These are phyloP conservation scores for Gymnopilus dilepis DNA, from an alignment of 768 basidiomycete genomes.

Conservation along the genomic window DNA sequence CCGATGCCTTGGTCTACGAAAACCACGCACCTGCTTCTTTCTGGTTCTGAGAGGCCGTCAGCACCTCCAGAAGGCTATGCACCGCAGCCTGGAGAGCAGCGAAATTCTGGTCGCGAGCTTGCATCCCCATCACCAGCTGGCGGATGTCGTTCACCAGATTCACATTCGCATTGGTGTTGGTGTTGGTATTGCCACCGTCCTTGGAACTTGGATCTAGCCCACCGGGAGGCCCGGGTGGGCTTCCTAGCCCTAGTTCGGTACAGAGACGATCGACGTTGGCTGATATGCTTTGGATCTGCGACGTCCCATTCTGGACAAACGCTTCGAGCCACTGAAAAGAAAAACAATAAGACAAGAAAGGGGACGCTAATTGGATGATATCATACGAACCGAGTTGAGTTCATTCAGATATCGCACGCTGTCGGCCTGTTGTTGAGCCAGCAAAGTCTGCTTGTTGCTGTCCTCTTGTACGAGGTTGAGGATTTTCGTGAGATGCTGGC, in stretches of 20 bases:
- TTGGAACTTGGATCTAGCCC: neutral
- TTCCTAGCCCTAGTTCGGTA: conserved; percentile 59
- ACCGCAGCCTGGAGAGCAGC: conserved; percentile 45
- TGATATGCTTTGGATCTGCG: conserved; percentile 69
- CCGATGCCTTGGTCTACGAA: neutral
- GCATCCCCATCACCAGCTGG: conserved; percentile 38
- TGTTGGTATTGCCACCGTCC: conserved; percentile 22
- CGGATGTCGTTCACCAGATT: conserved; percentile 43
- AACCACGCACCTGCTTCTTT: conserved; percentile 25
- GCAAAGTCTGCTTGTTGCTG: conserved; percentile 49
- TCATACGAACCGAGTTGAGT: conserved; percentile 61
- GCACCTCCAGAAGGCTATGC: conserved; percentile 38
- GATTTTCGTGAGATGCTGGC: conserved; percentile 48
- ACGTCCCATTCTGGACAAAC: conserved; percentile 79
- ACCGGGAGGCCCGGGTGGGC: conserved; percentile 15
- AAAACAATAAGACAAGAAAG: conserved; percentile 13
- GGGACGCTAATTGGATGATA: neutral
- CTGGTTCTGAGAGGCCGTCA: conserved; percentile 31
- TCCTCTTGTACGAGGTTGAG: conserved; percentile 53
- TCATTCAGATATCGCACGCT: conserved; percentile 81
- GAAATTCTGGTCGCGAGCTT: conserved; percentile 41
- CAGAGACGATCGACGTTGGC: conserved; percentile 66
- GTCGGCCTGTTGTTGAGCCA: conserved; percentile 72
- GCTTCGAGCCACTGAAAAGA: conserved; percentile 77
- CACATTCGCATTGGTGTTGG: too few species aligned